A percentile compares a stretch with the other conserved stretches of the same genome.
These are phyloP conservation scores for Sindora glabra DNA, from an alignment of 306 rosid species.

Conservation along the genomic window DNA sequence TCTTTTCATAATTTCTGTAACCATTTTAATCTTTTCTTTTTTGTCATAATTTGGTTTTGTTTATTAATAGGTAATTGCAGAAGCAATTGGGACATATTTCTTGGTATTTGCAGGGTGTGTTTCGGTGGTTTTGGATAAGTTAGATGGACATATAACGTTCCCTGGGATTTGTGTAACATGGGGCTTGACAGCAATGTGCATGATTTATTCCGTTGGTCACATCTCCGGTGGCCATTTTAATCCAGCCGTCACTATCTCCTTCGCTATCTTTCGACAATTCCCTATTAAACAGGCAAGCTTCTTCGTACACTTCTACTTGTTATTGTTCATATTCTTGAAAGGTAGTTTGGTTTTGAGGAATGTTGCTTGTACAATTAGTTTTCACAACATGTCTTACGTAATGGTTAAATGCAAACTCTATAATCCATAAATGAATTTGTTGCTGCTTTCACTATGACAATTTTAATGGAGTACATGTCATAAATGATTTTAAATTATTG, in stretches of 20 bases:
- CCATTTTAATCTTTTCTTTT: not conserved
- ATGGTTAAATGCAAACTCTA: too few species aligned
- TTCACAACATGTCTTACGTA: too few species aligned
- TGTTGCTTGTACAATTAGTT: too few species aligned
- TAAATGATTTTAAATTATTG: too few species aligned
- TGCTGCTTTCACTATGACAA: too few species aligned
- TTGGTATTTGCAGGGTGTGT: slow-evolving; percentile 57
- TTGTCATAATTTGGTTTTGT: too few species aligned
- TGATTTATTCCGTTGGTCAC: slow-evolving; percentile 56
- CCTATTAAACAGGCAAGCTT: slow-evolving; percentile 34
- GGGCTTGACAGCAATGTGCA: slow-evolving; percentile 42
- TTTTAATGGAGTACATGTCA: not conserved
- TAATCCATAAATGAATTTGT: too few species aligned
- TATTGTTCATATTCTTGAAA: too few species aligned
- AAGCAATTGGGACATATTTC: slow-evolving; percentile 54
- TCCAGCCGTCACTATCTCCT: slow-evolving; percentile 46
- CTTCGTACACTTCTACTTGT: too few species aligned
- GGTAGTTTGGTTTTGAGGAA: too few species aligned
- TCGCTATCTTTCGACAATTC: slow-evolving; percentile 38
- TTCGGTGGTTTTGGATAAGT: slow-evolving; percentile 31
- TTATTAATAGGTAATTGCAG: slow-evolving; percentile 57
- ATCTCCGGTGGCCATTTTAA: slow-evolving; percentile 69
- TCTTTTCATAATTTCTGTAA: not conserved
- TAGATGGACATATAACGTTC: slow-evolving; percentile 32
- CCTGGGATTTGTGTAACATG: slow-evolving; percentile 50